phyloP scores from a whole-genome alignment of 768 basidiomycete genomes.

The Tricholoma sp. region DNA sequence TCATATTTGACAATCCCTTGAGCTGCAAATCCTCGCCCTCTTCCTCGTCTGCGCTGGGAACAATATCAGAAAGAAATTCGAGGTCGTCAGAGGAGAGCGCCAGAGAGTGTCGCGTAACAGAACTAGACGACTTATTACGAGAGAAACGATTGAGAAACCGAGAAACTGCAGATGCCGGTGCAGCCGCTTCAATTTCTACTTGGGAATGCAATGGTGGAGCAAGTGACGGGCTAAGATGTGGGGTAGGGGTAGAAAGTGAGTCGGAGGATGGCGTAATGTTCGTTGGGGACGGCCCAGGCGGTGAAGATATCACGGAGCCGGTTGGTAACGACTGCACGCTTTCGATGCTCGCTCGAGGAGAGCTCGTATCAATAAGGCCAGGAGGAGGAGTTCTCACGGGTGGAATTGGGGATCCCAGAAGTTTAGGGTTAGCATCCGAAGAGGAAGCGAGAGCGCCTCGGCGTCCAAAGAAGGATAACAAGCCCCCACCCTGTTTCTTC shows the following conservation, averaged over 20 bases:
- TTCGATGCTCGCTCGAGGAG: conserved; percentile 24
- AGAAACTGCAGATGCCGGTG: conserved; percentile 67
- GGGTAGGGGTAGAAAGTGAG: not conserved
- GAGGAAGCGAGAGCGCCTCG: conserved; percentile 14
- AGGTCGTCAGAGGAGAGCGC: conserved; percentile 78
- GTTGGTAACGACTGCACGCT: conserved; percentile 4
- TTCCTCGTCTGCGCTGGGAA: conserved; percentile 48
- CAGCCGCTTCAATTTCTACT: conserved; percentile 18
- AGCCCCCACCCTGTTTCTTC: conserved; percentile 49
- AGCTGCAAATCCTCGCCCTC: conserved; percentile 28
- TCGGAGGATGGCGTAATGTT: conserved; percentile 1
- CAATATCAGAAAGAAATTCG: conserved; percentile 72
- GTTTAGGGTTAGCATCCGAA: conserved; percentile 7
- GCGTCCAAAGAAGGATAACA: conserved; percentile 74
- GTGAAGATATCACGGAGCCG: conserved; percentile 5
- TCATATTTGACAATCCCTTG: conserved; percentile 35
- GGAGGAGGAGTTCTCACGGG: conserved; percentile 8
- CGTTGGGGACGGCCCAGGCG: conserved; percentile 6
- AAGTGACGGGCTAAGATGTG: conserved; percentile 9
- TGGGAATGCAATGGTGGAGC: conserved; percentile 9
- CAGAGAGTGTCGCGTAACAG: conserved; percentile 47
- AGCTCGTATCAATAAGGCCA: conserved; percentile 9
- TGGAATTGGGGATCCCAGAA: conserved; percentile 10
- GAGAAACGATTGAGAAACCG: conserved; percentile 80
- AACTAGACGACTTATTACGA: conserved; percentile 31